Base-by-base conservation (phyloP, 495 filamentous ascomycete genomes). In the Glarea lozoyensis region DNA sequence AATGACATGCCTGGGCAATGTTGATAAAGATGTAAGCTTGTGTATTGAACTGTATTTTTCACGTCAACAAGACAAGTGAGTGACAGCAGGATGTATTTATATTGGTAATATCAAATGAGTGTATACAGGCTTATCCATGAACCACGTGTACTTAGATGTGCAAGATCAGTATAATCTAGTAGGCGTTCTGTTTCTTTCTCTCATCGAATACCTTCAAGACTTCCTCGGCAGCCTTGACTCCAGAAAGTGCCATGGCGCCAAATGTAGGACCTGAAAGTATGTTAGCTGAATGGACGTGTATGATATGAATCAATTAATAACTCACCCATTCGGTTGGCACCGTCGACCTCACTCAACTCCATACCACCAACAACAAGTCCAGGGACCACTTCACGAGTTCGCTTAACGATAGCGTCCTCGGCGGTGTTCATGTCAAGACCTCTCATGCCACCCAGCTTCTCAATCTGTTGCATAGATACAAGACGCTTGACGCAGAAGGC, bases 351-450 rank as follows among this genome's bases (percentile, higher is more conserved):
- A 46, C 80, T 84, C 57, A 93, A 63, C 65, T 94, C 87, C 88
- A 94, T 94, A 18, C 88, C 88, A 40, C 87, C 87, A n/a, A 90
- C 81, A 52, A 93, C 85, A 49, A 94, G 68, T 34, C 88, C 88
- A 27, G 84, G 85, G 27, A 86, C 76, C 41, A 94, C 72, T 71
- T 93, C 88, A 47, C 88, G 74, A 31, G 88, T 93, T 50, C 79
- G 69, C 73, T 88, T 92, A 55, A 92, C 86, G 53, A 94, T 92
- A 35, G 86, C 85, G 52, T 94, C 87, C 59, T 94, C 87, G 23
- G 87, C 87, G 2, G 70, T 68, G 62, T 84, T 83, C 87, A 94
- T 93, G 61, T 94, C 87, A 12, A 94, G 66, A 9, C 87, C 87
- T 43, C 87, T 79, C 87, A 94, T 94, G 40, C 87, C 87, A 36